phyloP scores from a whole-genome alignment of 495 filamentous ascomycete genomes.

The Aspergillus homomorphus region DNA sequence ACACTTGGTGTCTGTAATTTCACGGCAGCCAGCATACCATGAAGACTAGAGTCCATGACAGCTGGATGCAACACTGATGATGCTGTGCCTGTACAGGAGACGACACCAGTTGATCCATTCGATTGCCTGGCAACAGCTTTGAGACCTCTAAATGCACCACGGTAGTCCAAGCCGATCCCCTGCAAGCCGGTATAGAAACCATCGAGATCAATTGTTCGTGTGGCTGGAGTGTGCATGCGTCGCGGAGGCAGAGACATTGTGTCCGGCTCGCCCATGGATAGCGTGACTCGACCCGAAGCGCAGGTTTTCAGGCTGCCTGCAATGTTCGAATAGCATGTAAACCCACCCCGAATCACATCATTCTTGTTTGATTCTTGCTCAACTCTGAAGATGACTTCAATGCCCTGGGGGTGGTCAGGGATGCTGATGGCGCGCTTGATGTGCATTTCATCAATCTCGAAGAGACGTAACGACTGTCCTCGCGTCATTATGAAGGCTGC shows the following conservation, averaged over 20 bases:
- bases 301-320: not conserved
- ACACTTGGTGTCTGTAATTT: not conserved
- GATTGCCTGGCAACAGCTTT: not conserved
- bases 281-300: not conserved
- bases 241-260: not conserved
- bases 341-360: not conserved
- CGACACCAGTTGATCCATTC: not conserved
- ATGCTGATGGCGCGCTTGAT: conserved; percentile 5
- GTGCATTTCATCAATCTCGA: conserved; percentile 8
- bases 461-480: not conserved
- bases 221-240: not conserved
- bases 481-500: conserved; percentile 9
- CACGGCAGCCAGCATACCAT: not conserved
- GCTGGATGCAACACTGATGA: not conserved
- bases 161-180: not conserved
- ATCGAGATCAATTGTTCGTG: not conserved
- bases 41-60: not conserved
- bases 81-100: not conserved
- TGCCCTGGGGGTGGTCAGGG: not conserved
- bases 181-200: not conserved
- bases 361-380: not conserved
- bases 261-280: not conserved
- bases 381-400: conserved; percentile 1
- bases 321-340: not conserved
- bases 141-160: not conserved